Evolutionary conservation across 306 rosid species (phyloP).

Genomic region (Cicer pinnatifidum): DNA sequence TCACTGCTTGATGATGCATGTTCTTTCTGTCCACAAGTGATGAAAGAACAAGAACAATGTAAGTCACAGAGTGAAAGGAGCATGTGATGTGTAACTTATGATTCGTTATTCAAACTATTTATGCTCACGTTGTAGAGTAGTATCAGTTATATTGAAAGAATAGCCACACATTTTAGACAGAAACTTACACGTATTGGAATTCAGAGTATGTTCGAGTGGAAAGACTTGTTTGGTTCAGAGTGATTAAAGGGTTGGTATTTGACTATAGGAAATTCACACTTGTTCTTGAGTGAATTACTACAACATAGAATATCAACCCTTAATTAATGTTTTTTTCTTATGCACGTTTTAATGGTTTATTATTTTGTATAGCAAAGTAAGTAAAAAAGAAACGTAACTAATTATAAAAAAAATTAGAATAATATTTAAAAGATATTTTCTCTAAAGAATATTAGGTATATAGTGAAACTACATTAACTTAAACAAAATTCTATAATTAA

Average conservation of each 20-base stretch:
- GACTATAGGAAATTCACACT: slow-evolving; percentile 45
- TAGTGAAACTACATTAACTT: not conserved
- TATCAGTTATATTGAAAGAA: slow-evolving; percentile 43
- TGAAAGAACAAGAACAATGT: slow-evolving; percentile 6
- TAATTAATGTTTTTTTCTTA: not conserved
- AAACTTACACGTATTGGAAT: slow-evolving; percentile 42
- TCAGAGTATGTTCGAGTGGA: slow-evolving; percentile 48
- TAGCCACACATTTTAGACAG: slow-evolving; percentile 58
- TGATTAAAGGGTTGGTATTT: slow-evolving; percentile 52
- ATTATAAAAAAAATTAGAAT: too few species aligned
- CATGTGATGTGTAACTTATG: slow-evolving; percentile 43
- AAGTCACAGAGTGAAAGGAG: slow-evolving; percentile 50
- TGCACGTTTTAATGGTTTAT: not conserved
- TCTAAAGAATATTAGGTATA: not conserved
- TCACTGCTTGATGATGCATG: slow-evolving; percentile 67
- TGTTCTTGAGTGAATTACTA: slow-evolving; percentile 47
- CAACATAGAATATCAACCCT: slow-evolving; percentile 13
- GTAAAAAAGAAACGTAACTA: too few species aligned
- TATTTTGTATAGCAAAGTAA: not conserved
- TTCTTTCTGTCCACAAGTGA: slow-evolving; percentile 27
- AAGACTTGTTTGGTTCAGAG: slow-evolving; percentile 57
- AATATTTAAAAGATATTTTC: not conserved
- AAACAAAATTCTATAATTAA: not conserved
- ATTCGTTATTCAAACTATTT: slow-evolving; percentile 51
- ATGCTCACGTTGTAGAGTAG: slow-evolving; percentile 43